Base-by-base conservation (phyloP, 768 basidiomycete species). In the Agrocybe pediades region DNA sequence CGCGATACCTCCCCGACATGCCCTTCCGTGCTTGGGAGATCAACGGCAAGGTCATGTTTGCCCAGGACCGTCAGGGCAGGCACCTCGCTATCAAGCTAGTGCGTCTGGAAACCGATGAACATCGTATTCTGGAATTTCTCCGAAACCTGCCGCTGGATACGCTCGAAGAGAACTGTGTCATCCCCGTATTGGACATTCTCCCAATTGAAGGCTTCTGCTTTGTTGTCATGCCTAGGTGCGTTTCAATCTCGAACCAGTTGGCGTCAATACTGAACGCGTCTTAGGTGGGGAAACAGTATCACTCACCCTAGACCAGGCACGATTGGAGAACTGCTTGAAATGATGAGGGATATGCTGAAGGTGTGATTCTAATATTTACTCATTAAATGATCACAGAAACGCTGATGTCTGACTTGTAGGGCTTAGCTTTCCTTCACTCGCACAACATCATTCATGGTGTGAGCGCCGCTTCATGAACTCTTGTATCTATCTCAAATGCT, bases 71-170 rank as follows among this genome's bases (percentile, higher is more conserved):
- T 2, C n/a, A 52, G 15, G 23, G 45, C n/a, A 57, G 53, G 2
- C 66, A 65, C 50, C 59, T 70, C n/a, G 65, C 61, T 1, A 59
- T 71, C 23, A 69, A 71, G 43, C 43, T 61, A 7, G 60, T 66
- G 0, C 55, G 48, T 41, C 49, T 62, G 13, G 48, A 48, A 2
- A 56, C 57, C 7, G 56, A 66, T 19, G 68, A 71, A 47, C 61
- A 56, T 45, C 46, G 55, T 11, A 61, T 69, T 19, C 39, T 56
- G 17, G 53, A 56, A 9, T 61, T 61, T 39, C 49, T 71, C 17
- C 39, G 45, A 13, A 29, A 59, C 15, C 56, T 63, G 44, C 29
- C 13, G 26, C n/a, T 26, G 17, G 46, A 46, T 15, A n/a, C 25
- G 9, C 29, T 43, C 25, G 39, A 26, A 27, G 36, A 50, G 16